phyloP scores from a whole-genome alignment of 768 basidiomycete genomes.

The Lactarius vividus region DNA sequence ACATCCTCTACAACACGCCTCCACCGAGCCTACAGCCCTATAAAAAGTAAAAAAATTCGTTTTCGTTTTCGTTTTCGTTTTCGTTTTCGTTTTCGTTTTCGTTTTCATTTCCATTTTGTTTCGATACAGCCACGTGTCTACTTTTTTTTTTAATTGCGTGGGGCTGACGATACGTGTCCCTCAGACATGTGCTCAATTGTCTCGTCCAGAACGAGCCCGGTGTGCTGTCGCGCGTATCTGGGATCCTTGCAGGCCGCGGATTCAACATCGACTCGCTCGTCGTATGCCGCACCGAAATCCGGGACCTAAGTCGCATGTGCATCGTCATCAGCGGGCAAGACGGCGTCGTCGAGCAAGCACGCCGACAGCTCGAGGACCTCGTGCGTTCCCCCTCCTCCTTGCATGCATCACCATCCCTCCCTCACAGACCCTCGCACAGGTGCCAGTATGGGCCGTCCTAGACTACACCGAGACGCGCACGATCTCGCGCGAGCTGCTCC shows the following conservation, averaged over 20 bases:
- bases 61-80: neutral
- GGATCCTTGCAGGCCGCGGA: slow-evolving; percentile 93
- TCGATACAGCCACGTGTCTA: slow-evolving; percentile 24
- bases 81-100: neutral
- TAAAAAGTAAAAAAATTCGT: slow-evolving; percentile 82
- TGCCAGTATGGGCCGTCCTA: slow-evolving; percentile 98
- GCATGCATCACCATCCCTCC: neutral
- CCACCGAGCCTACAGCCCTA: slow-evolving; percentile 88
- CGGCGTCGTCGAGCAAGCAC: slow-evolving; percentile 95
- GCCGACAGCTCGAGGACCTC: slow-evolving; percentile 93
- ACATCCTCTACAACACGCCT: slow-evolving; percentile 95
- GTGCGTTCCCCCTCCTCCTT: slow-evolving; percentile 46
- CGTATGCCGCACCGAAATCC: slow-evolving; percentile 95
- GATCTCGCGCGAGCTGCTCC: slow-evolving; percentile 90
- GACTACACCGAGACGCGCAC: slow-evolving; percentile 93
- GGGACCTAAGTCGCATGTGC: slow-evolving; percentile 96
- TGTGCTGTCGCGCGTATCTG: slow-evolving; percentile 96
- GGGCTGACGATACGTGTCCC: neutral
- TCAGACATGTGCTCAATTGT: slow-evolving; percentile 93
- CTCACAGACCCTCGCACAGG: slow-evolving; percentile 45
- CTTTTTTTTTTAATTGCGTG: neutral
- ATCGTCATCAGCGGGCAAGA: slow-evolving; percentile 97
- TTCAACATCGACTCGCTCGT: slow-evolving; percentile 99
- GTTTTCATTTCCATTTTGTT: neutral
- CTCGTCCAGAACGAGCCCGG: slow-evolving; percentile 99